phyloP scores from a whole-genome alignment of 2,329 filamentous ascomycete genomes.

The Colletotrichum lupini region DNA sequence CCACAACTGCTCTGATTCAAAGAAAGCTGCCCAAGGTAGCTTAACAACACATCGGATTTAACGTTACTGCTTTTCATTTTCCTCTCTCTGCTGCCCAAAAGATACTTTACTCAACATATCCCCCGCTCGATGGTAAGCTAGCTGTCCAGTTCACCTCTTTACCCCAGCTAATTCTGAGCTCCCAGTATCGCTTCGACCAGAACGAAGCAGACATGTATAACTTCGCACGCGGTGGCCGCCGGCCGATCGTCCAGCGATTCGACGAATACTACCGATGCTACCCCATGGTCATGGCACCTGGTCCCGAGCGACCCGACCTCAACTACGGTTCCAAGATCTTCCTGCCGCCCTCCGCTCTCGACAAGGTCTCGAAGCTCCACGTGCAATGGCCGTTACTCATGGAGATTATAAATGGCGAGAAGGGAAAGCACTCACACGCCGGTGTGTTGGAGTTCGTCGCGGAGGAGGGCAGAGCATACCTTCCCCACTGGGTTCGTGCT shows the following conservation, averaged over 20 bases:
- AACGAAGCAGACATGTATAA: conserved; percentile 38
- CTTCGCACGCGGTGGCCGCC: conserved; percentile 52
- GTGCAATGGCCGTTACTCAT: conserved; percentile 98
- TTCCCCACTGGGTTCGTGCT: conserved; percentile 86
- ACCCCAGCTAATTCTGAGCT: conserved; percentile 14
- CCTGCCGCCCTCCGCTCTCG: conserved; percentile 93
- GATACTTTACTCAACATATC: neutral
- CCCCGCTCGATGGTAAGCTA: conserved; percentile 38
- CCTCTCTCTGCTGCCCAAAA: neutral
- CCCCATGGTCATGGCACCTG: conserved; percentile 92
- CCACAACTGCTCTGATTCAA: neutral
- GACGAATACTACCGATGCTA: conserved; percentile 99
- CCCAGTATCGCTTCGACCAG: conserved; percentile 35
- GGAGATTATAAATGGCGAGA: conserved; percentile 91
- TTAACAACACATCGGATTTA: neutral
- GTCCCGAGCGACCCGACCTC: conserved; percentile 86
- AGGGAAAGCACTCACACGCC: conserved; percentile 84
- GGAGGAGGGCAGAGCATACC: conserved; percentile 94
- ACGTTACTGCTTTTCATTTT: neutral
- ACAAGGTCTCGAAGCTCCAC: conserved; percentile 95
- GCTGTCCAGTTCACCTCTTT: neutral
- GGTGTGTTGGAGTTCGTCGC: conserved; percentile 98
- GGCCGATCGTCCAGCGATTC: conserved; percentile 77
- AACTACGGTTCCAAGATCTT: conserved; percentile 99
- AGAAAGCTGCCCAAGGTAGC: neutral